A percentile compares a stretch with the other conserved stretches of the same genome.
Conservation (phyloP, 192 early-diverging fungal genomes). For the Chytriomyces confervae region DNA sequence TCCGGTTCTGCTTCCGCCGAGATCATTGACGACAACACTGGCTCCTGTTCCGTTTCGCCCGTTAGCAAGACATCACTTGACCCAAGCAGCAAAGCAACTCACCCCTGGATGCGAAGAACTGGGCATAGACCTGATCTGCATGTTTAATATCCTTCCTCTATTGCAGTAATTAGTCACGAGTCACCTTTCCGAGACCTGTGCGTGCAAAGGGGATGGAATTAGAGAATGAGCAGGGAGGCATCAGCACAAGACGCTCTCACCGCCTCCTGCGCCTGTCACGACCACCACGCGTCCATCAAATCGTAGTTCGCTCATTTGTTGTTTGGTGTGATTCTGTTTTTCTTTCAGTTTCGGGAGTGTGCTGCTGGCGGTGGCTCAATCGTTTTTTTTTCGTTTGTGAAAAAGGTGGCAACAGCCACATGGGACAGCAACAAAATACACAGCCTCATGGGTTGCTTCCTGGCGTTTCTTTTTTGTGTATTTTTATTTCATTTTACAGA, state of each 20-base stretch:
- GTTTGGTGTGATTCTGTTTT: not conserved
- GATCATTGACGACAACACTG: slow-evolving; percentile 95
- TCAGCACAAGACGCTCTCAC: slow-evolving; percentile 44
- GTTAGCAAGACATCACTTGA: not conserved
- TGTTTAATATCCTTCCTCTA: not conserved
- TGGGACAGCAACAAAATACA: not conserved
- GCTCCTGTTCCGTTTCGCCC: slow-evolving; percentile 62
- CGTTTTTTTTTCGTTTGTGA: not conserved
- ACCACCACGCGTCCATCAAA: slow-evolving; percentile 77
- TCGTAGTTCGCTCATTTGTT: slow-evolving; percentile 33
- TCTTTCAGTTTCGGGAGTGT: not conserved
- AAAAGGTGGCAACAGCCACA: not conserved
- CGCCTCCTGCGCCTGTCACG: slow-evolving; percentile 96
- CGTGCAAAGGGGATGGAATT: not conserved
- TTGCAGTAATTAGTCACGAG: not conserved
- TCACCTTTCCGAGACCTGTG: slow-evolving; percentile 59
- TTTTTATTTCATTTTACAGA: too few species aligned
- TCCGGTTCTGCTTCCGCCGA: slow-evolving; percentile 80
- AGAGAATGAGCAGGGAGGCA: not conserved
- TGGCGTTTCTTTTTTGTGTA: too few species aligned
- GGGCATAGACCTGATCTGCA: slow-evolving; percentile 75
- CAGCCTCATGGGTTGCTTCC: too few species aligned
- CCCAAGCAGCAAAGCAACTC: not conserved
- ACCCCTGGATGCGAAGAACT: slow-evolving; percentile 83
- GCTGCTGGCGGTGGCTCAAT: not conserved